Percentiles rank a stretch among this genome's conserved stretches.
These are phyloP conservation scores for Neofusicoccum parvum DNA, from an alignment of 2,329 filamentous ascomycete species.

Conservation along the genomic window DNA sequence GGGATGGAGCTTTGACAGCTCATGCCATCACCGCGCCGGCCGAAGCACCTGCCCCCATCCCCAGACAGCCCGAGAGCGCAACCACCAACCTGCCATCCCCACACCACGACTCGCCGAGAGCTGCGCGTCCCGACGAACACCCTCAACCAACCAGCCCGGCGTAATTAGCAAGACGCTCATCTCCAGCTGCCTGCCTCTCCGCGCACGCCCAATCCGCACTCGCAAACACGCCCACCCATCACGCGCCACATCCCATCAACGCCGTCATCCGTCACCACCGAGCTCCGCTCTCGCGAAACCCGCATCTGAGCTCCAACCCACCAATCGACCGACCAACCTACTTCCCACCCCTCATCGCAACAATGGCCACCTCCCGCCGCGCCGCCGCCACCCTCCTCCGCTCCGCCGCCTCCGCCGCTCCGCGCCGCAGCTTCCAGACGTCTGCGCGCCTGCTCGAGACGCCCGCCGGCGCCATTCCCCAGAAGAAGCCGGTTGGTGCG, in stretches of 20 bases:
- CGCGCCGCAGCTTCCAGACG: conserved; percentile 43
- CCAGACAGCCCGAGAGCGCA: conserved; percentile 11
- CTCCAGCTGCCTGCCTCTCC: neutral
- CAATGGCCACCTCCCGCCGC: conserved; percentile 51
- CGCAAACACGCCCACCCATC: neutral
- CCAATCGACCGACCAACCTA: neutral
- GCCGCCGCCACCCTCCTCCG: conserved; percentile 35
- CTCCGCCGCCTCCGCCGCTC: conserved; percentile 34
- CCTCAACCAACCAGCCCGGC: conserved; percentile 13
- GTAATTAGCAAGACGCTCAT: conserved; percentile 3
- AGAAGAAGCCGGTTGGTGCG: conserved; percentile 69
- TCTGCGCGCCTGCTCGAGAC: conserved; percentile 27
- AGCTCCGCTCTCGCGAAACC: neutral
- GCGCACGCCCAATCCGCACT: neutral
- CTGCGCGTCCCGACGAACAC: neutral
- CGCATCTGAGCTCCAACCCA: neutral
- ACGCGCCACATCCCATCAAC: neutral
- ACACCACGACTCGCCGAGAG: conserved; percentile 16
- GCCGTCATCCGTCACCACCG: neutral
- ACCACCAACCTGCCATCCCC: conserved; percentile 18
- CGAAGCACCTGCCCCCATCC: conserved; percentile 5
- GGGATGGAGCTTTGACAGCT: conserved; percentile 15
- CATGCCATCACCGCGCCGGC: conserved; percentile 8
- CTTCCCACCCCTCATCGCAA: conserved; percentile 15
- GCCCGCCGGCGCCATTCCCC: conserved; percentile 33